These are phyloP conservation scores for Penicillium sp. DNA, from an alignment of 2,329 filamentous ascomycete species.

Conservation along the genomic window DNA sequence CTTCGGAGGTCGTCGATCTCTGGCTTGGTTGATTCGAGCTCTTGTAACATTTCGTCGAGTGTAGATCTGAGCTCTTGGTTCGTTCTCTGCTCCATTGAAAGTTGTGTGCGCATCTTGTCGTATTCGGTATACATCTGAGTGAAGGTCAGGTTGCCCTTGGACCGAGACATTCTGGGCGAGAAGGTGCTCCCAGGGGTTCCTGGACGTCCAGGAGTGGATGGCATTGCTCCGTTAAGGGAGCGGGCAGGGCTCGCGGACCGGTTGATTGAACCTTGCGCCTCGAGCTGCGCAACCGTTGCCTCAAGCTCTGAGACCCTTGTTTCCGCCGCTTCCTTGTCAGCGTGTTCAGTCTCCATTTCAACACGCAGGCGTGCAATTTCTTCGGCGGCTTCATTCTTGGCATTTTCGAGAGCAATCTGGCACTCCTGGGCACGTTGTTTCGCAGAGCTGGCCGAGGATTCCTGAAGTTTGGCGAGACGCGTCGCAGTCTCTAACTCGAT, in stretches of 20 bases:
- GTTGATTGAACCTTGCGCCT: constrained; percentile 46
- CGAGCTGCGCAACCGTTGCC: constrained; percentile 54
- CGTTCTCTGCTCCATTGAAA: constrained; percentile 67
- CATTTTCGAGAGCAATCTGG: constrained; percentile 50
- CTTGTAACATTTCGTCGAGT: constrained; percentile 77
- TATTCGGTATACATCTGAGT: constrained; percentile 61
- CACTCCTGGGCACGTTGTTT: constrained; percentile 56
- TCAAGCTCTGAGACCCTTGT: constrained; percentile 60
- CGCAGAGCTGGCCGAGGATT: constrained; percentile 54
- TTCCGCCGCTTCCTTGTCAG: constrained; percentile 58
- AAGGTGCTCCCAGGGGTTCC: constrained; percentile 46
- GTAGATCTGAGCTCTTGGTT: constrained; percentile 69
- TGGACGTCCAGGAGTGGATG: constrained; percentile 46
- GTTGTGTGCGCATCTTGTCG: constrained; percentile 57
- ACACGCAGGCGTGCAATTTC: constrained; percentile 50
- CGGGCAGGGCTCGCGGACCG: constrained; percentile 51
- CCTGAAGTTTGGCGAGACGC: constrained; percentile 69
- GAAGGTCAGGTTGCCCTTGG: constrained; percentile 51
- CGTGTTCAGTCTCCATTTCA: constrained; percentile 51
- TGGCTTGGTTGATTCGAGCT: constrained; percentile 78
- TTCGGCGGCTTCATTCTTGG: constrained; percentile 57
- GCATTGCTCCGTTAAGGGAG: constrained; percentile 44
- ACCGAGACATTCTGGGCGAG: constrained; percentile 50
- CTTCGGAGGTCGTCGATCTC: constrained; percentile 79
- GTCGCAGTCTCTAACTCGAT: constrained; percentile 77